Evolutionary conservation across 768 basidiomycete genomes (phyloP).

Genomic region (Fibroporia radiculosa): DNA sequence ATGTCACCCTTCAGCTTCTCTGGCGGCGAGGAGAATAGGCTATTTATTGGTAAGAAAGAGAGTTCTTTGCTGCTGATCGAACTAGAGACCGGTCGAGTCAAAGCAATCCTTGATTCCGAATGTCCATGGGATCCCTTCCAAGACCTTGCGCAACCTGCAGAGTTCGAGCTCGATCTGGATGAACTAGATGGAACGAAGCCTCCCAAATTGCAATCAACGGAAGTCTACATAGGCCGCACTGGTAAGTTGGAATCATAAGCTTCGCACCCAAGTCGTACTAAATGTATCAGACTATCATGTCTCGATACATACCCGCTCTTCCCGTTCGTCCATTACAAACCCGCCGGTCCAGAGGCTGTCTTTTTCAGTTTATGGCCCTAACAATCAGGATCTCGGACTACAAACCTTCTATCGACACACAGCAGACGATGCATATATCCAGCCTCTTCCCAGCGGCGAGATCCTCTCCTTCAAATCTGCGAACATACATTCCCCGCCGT

Average conservation of each 20-base stretch:
- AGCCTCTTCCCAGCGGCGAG: conserved; percentile 72
- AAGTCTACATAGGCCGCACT: conserved; percentile 61
- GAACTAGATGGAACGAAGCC: conserved; percentile 48
- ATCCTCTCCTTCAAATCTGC: conserved; percentile 64
- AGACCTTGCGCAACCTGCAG: conserved; percentile 33
- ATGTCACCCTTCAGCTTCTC: conserved; percentile 77
- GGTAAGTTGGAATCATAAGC: conserved; percentile 31
- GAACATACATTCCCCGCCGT: conserved; percentile 17
- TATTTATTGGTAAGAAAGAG: conserved; percentile 89
- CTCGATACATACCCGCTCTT: conserved; percentile 62
- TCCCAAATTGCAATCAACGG: conserved; percentile 22
- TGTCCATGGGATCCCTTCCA: conserved; percentile 72
- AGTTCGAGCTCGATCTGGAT: conserved; percentile 40
- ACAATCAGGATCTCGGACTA: conserved; percentile 70
- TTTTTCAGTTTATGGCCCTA: conserved; percentile 90
- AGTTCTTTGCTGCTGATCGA: conserved; percentile 73
- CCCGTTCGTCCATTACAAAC: conserved; percentile 25
- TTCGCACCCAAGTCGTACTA: conserved; percentile 10
- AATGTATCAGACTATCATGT: conserved; percentile 74
- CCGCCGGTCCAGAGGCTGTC: conserved; percentile 70
- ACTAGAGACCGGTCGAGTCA: conserved; percentile 73
- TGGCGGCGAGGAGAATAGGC: conserved; percentile 52
- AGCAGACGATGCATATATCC: conserved; percentile 74
- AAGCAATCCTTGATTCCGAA: conserved; percentile 65
- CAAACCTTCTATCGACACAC: conserved; percentile 72